Base-by-base conservation (phyloP, 768 basidiomycete genomes). In the Postia placenta region DNA sequence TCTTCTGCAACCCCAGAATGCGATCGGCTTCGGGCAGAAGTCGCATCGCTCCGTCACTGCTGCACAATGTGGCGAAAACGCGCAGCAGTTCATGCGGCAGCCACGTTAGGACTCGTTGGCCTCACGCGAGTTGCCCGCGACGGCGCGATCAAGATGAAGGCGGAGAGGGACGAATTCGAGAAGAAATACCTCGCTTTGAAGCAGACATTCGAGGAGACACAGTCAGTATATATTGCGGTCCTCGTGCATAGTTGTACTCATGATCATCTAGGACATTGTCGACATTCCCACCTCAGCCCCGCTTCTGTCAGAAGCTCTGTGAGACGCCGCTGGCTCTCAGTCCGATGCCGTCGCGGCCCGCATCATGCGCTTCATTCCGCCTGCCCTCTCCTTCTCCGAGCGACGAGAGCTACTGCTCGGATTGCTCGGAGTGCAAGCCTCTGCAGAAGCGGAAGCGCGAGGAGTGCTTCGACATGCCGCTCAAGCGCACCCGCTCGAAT, bases 21-120 rank as follows among this genome's bases (percentile, higher is more conserved):
- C 54, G 59, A 56, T 19, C 44, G 52, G 15, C 51, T 63, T 3
- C 57, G 56, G 4, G 60, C 62, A 0, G 65, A 66, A 42, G 61
- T 61, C 46, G 59, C 57, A 39, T 63, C 61, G 4, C 49, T 68
- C 35, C 53, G 53, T 19, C 38, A 42, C 11, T 56, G 55, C 51
- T 66, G 60, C 57, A 51, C 54, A 28, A 56, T 59, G 24, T 68
- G 65, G 67, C 62, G 61, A n/a, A 62, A 60, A 39, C 61, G 67
- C 20, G 65, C 67, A 1, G 61, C 62, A 23, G 55, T 66, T 2
- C 65, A 66, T 41, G 59, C 63, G 2, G 55, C 65, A 1, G 62
- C 63, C 30, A 64, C 62, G 7, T 55, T 64, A 42, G 61, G 64
- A 3, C 60, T 68, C 19, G 56, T 64, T 51, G 62, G 64, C 9